Conservation (phyloP, 805 yeast genomes). For the Metschnikowia sp. region DNA sequence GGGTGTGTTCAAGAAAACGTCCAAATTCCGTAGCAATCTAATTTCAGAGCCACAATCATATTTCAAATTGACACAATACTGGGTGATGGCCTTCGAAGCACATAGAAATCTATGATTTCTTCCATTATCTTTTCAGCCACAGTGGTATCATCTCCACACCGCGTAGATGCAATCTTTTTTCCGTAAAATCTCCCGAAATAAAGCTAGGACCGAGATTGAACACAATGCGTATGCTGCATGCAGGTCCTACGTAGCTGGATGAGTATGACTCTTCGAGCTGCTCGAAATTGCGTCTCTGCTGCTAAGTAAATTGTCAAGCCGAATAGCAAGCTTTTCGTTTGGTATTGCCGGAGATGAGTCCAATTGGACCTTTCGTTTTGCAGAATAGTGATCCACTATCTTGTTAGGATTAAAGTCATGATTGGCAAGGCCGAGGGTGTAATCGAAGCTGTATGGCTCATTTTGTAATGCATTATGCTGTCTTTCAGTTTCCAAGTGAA, state of each 20-base stretch:
- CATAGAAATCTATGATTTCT: too few relatives aligned
- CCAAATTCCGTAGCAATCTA: too few relatives aligned
- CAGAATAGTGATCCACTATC: constrained; percentile 10
- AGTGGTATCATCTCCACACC: too few relatives aligned
- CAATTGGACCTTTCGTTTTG: background rate
- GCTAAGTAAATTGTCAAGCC: constrained; percentile 8
- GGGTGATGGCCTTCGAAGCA: too few relatives aligned
- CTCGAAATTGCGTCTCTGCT: constrained; percentile 7
- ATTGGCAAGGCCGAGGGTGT: constrained; percentile 23
- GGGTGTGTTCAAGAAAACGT: too few relatives aligned
- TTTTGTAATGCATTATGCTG: constrained; percentile 15
- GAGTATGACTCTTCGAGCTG: background rate
- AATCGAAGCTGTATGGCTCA: constrained; percentile 20
- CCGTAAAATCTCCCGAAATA: too few relatives aligned
- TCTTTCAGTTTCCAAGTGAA: constrained; percentile 10
- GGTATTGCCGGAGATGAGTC: constrained; percentile 2
- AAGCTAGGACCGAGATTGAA: too few relatives aligned
- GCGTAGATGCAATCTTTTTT: too few relatives aligned
- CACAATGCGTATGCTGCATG: too few relatives aligned
- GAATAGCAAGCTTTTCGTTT: constrained; percentile 4
- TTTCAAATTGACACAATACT: too few relatives aligned
- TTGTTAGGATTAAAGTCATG: constrained; percentile 26
- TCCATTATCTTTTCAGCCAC: too few relatives aligned
- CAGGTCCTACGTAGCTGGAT: background rate
- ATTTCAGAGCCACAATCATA: too few relatives aligned